phyloP scores from a whole-genome alignment of 2,329 filamentous ascomycete species.

The Cytospora schulzeri region DNA sequence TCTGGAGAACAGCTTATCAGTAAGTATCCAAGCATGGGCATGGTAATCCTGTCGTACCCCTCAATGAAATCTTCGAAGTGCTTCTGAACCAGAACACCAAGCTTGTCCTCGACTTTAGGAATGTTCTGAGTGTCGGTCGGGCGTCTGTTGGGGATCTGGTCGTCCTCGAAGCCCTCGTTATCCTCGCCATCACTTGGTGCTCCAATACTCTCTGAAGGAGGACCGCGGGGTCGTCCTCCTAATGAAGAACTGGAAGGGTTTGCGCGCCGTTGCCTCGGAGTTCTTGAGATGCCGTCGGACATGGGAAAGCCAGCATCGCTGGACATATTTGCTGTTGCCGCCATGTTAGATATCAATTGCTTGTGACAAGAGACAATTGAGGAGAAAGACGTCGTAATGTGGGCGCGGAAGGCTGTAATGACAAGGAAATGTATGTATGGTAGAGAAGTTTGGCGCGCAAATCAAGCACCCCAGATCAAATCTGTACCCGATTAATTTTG shows the following conservation, averaged over 20 bases:
- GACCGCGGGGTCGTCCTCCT: slow-evolving; percentile 54
- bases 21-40: neutral
- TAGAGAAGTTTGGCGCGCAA: slow-evolving; percentile 19
- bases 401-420: slow-evolving; percentile 14
- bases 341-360: slow-evolving; percentile 24
- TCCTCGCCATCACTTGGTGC: slow-evolving; percentile 64
- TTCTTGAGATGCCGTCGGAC: slow-evolving; percentile 56
- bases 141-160: slow-evolving; percentile 59
- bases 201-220: slow-evolving; percentile 64
- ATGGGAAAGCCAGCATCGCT: slow-evolving; percentile 60
- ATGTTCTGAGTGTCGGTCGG: slow-evolving; percentile 55
- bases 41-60: slow-evolving; percentile 51
- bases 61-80: slow-evolving; percentile 82
- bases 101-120: slow-evolving; percentile 73
- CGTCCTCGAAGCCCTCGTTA: slow-evolving; percentile 62
- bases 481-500: slow-evolving; percentile 17
- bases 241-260: slow-evolving; percentile 53
- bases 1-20: slow-evolving; percentile 37
- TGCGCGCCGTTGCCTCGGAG: slow-evolving; percentile 46
- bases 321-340: slow-evolving; percentile 49
- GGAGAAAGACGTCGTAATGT: neutral
- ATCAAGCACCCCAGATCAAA: neutral
- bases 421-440: neutral
- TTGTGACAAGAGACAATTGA: neutral
- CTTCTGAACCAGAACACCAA: slow-evolving; percentile 73